Evolutionary conservation across 1,284 basidiomycete species (phyloP), one percentile per base, ranked within the genome.

Genomic region (Rhodotorula sp.): DNA sequence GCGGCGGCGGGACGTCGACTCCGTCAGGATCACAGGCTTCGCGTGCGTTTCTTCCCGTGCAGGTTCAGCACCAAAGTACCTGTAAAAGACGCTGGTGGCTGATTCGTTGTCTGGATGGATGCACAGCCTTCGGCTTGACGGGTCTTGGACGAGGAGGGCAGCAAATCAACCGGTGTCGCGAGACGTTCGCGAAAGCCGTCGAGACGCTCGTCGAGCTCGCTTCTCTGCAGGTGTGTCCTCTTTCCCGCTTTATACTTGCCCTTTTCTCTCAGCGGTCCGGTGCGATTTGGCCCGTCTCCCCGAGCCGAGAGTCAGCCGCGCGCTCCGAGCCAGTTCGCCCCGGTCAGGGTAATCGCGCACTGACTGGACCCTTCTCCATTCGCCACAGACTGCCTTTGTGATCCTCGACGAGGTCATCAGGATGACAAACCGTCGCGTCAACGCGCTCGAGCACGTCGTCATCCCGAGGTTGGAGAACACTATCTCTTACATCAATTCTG

Each of bases 391-490:
- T 0, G 97, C 97, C 8, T 99, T 99, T 84, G 95, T 92, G 67
- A 98, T 99, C 77, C 87, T 99, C 38, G 97, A 99, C 82, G 97
- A 99, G 83, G 97, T 99, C 71, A 99, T 99, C 80, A 89, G 93
- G 66, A 93, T 95, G 58, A 99, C 97, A 43, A 99, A 98, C 82
- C 90, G 97, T 59, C 89, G 97, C 75, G 97, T 99, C 48, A 99
- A 99, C 79, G 97, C 97, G 6, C 97, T 99, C 78, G 97, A 99
- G 80, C 93, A 99, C 81, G 90, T 99, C 77, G 87, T 99, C 79
- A 98, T 99, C 70, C 97, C 97, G 19, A 86, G 90, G 62, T 84
- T 99, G 60, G 95, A 98, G 71, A 98, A 99, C 81, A 99, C 97
- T 10, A 93, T 99, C 85, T 92, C 91, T 79, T 97, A 97, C 81